Percentiles rank a stretch among this genome's conserved stretches.
phyloP scores from a whole-genome alignment of 164 flowering plant species.

The Chimonanthus salicifolius region DNA sequence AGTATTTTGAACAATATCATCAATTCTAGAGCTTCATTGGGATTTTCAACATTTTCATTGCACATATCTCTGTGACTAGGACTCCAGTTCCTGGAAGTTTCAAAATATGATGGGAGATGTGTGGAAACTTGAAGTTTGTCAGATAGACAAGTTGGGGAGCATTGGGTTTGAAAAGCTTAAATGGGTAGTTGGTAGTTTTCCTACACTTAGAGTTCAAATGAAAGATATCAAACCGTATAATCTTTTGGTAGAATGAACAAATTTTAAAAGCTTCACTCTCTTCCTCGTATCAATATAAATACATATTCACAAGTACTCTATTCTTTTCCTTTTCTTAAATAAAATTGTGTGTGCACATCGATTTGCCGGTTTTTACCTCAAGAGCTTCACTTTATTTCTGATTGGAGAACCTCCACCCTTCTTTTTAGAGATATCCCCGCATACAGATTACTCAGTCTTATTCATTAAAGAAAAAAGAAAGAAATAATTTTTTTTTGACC shows the following conservation, averaged over 20 bases:
- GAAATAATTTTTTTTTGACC: too few relatives aligned
- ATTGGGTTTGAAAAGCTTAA: neutral
- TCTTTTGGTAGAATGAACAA: neutral
- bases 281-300: too few relatives aligned
- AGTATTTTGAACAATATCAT: neutral
- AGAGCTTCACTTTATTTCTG: too few relatives aligned
- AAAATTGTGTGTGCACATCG: too few relatives aligned
- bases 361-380: too few relatives aligned
- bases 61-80: neutral
- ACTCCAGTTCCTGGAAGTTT: neutral
- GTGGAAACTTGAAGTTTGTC: neutral
- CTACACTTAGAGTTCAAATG: neutral
- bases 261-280: neutral
- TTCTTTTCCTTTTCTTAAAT: too few relatives aligned
- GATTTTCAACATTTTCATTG: neutral
- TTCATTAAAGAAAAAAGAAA: too few relatives aligned
- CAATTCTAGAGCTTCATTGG: neutral
- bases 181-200: neutral
- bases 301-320: too few relatives aligned
- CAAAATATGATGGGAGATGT: neutral
- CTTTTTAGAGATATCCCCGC: too few relatives aligned
- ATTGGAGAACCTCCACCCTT: too few relatives aligned
- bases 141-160: neutral
- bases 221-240: too few relatives aligned
- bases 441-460: too few relatives aligned